Percentiles rank a stretch among this genome's conserved stretches.
These are phyloP conservation scores for Flueggea neowawraea DNA, from an alignment of 441 rosid species.

Conservation along the genomic window DNA sequence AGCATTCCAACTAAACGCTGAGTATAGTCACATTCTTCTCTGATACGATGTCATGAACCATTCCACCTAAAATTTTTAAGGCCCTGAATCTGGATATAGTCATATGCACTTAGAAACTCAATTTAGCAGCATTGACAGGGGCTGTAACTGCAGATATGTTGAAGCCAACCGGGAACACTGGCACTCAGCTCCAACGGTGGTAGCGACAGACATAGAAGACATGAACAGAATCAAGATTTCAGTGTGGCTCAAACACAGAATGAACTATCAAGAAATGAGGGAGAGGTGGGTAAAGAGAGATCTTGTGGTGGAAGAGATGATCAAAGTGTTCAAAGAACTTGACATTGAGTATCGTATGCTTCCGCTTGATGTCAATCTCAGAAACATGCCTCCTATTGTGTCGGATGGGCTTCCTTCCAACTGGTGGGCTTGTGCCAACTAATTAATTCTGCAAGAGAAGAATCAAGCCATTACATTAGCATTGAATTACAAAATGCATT, in stretches of 20 bases:
- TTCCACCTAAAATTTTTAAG: too few relatives aligned
- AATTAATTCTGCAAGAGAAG: not conserved
- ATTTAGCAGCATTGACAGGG: too few relatives aligned
- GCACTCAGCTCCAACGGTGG: constrained; percentile 31
- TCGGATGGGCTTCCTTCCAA: constrained; percentile 27
- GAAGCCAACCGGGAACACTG: constrained; percentile 47
- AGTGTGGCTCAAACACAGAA: constrained; percentile 35
- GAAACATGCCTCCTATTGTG: constrained; percentile 25
- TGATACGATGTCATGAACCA: too few relatives aligned
- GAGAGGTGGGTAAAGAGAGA: constrained; percentile 50
- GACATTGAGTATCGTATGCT: constrained; percentile 51
- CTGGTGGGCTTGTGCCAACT: constrained; percentile 21
- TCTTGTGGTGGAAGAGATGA: constrained; percentile 40
- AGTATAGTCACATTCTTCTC: too few relatives aligned
- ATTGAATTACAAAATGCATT: too few relatives aligned
- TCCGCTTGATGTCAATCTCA: constrained; percentile 52
- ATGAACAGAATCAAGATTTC: constrained; percentile 58
- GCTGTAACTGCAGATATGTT: constrained; percentile 33
- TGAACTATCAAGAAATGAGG: constrained; percentile 48
- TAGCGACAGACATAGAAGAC: constrained; percentile 49
- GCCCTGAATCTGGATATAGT: too few relatives aligned
- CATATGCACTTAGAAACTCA: too few relatives aligned
- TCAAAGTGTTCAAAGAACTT: constrained; percentile 48
- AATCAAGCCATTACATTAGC: too few relatives aligned
- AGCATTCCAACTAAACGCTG: too few relatives aligned